Evolutionary conservation across 139 green algal species (phyloP).

Genomic region (Coelastrella sp.): DNA sequence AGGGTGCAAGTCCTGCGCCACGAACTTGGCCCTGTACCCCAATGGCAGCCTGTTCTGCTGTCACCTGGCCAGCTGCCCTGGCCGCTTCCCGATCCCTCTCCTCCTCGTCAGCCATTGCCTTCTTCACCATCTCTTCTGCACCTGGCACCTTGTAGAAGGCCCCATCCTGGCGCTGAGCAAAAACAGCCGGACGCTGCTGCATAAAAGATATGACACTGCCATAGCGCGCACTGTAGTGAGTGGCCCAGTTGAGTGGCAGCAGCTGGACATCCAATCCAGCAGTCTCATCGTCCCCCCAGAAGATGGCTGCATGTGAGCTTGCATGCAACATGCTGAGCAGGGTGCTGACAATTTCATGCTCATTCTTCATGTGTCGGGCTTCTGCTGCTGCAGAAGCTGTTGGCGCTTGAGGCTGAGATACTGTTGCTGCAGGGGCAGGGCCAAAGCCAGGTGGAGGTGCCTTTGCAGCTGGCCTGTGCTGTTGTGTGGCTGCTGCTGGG

Average conservation of each 20-base stretch:
- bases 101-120: slow-evolving; percentile 1
- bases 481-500: not conserved
- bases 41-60: not conserved
- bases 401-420: not conserved
- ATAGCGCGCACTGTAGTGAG: not conserved
- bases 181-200: slow-evolving; percentile 23
- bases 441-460: slow-evolving; percentile 26
- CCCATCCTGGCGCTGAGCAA: not conserved
- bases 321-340: slow-evolving; percentile 3
- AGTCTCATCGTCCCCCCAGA: slow-evolving; percentile 1
- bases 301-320: not conserved
- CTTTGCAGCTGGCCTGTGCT: slow-evolving; percentile 3
- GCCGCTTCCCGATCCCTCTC: not conserved
- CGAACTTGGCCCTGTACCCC: not conserved
- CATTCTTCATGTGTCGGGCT: slow-evolving; percentile 20
- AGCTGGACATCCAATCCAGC: not conserved
- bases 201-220: slow-evolving; percentile 6
- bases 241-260: slow-evolving; percentile 13
- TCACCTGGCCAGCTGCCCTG: not conserved
- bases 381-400: not conserved
- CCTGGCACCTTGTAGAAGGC: slow-evolving; percentile 23
- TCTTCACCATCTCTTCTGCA: slow-evolving; percentile 22
- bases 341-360: slow-evolving; percentile 26
- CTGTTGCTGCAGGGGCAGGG: slow-evolving; percentile 13
- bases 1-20: not conserved